Evolutionary conservation across 106 monocot species (phyloP), one percentile per base, ranked within the genome.

Genomic region (Vanilla planifolia): DNA sequence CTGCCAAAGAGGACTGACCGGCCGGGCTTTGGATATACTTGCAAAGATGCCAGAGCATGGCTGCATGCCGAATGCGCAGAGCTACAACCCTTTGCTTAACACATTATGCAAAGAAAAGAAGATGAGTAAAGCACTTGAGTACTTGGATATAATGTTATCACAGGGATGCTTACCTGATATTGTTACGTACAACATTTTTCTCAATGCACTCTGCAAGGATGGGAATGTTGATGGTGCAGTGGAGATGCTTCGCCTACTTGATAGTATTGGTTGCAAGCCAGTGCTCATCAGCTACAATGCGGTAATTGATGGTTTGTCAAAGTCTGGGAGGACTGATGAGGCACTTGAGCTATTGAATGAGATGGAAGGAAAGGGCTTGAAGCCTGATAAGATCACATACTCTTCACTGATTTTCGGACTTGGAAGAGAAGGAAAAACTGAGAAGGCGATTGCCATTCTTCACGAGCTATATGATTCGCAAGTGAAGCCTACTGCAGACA

Each of bases 61-160:
- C 20, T 85, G 88, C 82, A 78, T 51, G 1, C 93, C 89, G 0
- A 89, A 82, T 73, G 77, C 88, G 3, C 57, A 85, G 64, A 89
- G 89, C 46, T 88, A 89, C 43, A 94, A 94, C 33, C 84, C 85
- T 7, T 44, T 94, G 72, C 82, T 94, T 17, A 82, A 94, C 25
- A 82, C 71, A 22, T 83, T 89, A 35, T 85, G 89, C 62, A 94
- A 75, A 72, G 85, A 86, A 70, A 80, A 80, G 76, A 79, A 79
- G 67, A 85, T 89, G 77, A 73, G 89, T 14, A 65, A 67, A 37
- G 93, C 93, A 9, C 65, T 85, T 7, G 85, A 80, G 70, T 94
- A 77, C 26, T 51, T 94, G 72, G 80, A 89, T 48, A 39, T 77
- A 5, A 94, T 94, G 89, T 77, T 81, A 10, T 82, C 85, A 0